Evolutionary conservation across 371 early-diverging fungal genomes (phyloP).

Genomic region (Rhizopus microsporus): DNA sequence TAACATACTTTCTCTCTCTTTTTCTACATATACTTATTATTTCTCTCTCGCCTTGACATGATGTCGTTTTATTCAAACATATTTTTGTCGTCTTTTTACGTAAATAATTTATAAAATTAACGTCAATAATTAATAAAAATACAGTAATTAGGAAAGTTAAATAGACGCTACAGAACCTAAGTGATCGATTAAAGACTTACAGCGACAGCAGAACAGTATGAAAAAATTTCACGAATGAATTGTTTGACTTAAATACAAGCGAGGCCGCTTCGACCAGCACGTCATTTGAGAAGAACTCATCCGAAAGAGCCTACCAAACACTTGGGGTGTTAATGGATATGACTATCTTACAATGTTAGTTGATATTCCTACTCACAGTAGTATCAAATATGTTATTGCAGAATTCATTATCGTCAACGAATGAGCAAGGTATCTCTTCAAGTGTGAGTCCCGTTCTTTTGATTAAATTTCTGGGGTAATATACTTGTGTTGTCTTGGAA

Average conservation of each 20-base stretch:
- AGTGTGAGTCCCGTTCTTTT: conserved; percentile 16
- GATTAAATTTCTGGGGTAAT: conserved; percentile 15
- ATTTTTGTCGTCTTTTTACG: no score
- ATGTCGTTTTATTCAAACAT: no score
- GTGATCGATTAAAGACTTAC: conserved; percentile 19
- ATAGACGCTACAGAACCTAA: conserved; percentile 15
- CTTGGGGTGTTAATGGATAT: conserved; percentile 17
- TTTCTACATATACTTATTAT: no score
- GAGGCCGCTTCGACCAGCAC: conserved; percentile 18
- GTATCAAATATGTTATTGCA: conserved; percentile 21
- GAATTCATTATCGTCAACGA: conserved; percentile 19
- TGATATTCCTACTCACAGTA: conserved; percentile 21
- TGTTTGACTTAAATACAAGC: conserved; percentile 18
- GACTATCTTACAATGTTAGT: conserved; percentile 17
- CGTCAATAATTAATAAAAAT: no score
- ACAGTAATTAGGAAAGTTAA: conserved; percentile 19
- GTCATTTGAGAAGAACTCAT: conserved; percentile 21
- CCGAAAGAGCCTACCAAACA: conserved; percentile 20
- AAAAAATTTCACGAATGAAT: conserved; percentile 19
- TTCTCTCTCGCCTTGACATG: no score
- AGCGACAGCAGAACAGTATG: conserved; percentile 20
- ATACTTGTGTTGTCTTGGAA: conserved; percentile 17
- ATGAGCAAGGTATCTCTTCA: conserved; percentile 19
- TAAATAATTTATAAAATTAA: no score
- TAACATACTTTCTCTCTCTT: no score